phyloP scores from a whole-genome alignment of 306 rosid species.

The Castanea sativa region DNA sequence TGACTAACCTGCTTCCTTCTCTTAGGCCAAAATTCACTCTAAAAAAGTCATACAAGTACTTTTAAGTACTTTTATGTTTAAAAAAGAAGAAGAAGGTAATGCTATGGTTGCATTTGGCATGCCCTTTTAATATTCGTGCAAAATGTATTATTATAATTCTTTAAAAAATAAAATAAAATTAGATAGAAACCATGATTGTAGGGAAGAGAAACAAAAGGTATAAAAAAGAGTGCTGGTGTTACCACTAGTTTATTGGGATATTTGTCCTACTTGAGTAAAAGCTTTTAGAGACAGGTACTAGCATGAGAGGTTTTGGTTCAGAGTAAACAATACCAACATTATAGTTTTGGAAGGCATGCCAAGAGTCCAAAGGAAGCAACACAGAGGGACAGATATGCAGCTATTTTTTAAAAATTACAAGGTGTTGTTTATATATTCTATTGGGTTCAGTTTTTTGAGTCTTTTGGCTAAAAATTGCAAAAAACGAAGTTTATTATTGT shows the following conservation, averaged over 20 bases:
- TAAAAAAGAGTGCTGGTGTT: neutral
- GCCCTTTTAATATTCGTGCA: neutral
- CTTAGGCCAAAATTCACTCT: no score
- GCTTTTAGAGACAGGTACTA: neutral
- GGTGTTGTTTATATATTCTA: no score
- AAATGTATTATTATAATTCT: neutral
- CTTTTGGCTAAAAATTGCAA: no score
- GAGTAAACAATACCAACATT: neutral
- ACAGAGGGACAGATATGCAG: neutral
- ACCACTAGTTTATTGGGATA: neutral
- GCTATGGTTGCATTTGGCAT: neutral
- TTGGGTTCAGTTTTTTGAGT: neutral
- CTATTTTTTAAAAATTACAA: neutral
- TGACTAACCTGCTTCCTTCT: no score
- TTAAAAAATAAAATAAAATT: neutral
- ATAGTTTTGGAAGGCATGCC: slow-evolving; percentile 2
- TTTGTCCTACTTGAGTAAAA: neutral
- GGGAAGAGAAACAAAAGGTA: neutral
- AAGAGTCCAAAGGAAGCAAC: slow-evolving; percentile 1
- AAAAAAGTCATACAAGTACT: no score
- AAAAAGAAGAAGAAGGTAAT: neutral
- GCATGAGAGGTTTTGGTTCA: neutral
- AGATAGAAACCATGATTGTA: neutral
- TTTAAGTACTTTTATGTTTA: no score
- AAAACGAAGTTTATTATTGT: no score